A percentile compares a stretch with the other conserved stretches of the same genome.
These are phyloP conservation scores for Thermoascus crustaceus DNA, from an alignment of 2,329 filamentous ascomycete genomes.

Conservation along the genomic window DNA sequence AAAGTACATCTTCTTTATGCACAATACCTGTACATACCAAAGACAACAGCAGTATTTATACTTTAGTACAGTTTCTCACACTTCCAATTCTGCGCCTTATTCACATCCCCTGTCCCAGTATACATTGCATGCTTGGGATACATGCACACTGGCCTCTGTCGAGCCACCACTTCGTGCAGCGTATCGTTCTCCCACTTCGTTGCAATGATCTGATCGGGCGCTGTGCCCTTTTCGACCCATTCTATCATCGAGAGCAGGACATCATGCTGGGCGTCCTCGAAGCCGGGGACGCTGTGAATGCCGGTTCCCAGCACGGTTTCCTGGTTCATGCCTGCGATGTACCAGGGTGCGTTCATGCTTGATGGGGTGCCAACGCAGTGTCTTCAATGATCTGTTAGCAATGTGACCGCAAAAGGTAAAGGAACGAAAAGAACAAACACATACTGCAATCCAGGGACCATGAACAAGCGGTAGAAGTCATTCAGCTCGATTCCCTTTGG, in stretches of 20 bases:
- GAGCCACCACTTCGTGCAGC: neutral
- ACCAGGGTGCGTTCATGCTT: slow-evolving; percentile 7
- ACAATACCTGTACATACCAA: too few relatives aligned
- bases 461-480: slow-evolving; percentile 12
- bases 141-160: slow-evolving; percentile 6
- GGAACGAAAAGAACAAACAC: neutral
- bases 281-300: slow-evolving; percentile 5
- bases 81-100: slow-evolving; percentile 3
- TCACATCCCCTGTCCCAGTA: slow-evolving; percentile 4
- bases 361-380: slow-evolving; percentile 4
- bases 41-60: too few relatives aligned
- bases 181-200: slow-evolving; percentile 10
- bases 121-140: slow-evolving; percentile 7
- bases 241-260: slow-evolving; percentile 12
- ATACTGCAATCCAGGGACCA: slow-evolving; percentile 12
- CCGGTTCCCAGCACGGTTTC: neutral
- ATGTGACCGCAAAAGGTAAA: neutral
- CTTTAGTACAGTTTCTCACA: slow-evolving; percentile 5
- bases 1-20: too few relatives aligned
- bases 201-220: slow-evolving; percentile 10
- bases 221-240: slow-evolving; percentile 14
- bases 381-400: slow-evolving; percentile 1
- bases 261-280: slow-evolving; percentile 9
- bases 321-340: slow-evolving; percentile 6
- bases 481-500: slow-evolving; percentile 6